A percentile compares a stretch with the other conserved stretches of the same genome.
Evolutionary conservation across 179 eudicot species (phyloP).

Genomic region (Silene vulgaris): DNA sequence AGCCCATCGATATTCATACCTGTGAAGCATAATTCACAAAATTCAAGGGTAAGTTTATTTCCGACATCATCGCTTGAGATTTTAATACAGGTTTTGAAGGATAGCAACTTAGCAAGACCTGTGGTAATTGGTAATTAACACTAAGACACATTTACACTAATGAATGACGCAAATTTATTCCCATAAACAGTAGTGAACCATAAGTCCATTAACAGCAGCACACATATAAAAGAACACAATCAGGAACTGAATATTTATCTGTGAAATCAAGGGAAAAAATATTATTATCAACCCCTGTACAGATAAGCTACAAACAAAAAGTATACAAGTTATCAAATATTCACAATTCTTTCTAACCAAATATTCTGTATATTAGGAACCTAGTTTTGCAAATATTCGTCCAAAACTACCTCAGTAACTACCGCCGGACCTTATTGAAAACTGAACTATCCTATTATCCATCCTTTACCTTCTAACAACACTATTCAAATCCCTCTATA

Average conservation of each 20-base stretch:
- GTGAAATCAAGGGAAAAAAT: too few species aligned
- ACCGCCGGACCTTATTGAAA: not conserved
- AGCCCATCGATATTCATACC: conserved; percentile 98
- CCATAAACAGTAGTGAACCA: not conserved
- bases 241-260: not conserved
- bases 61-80: not conserved
- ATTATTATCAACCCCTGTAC: too few species aligned
- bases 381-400: not conserved
- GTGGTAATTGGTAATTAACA: not conserved
- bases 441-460: conserved; percentile 2
- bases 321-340: too few species aligned
- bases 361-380: not conserved
- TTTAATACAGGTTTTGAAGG: not conserved
- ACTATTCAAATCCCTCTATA: conserved; percentile 4
- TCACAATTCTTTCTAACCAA: too few species aligned
- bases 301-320: too few species aligned
- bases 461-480: not conserved
- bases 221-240: not conserved
- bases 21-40: conserved; percentile 24
- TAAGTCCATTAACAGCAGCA: not conserved
- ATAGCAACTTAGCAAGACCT: not conserved
- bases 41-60: conserved; percentile 1
- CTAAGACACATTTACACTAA: not conserved
- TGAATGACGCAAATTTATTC: not conserved
- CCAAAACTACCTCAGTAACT: not conserved